Evolutionary conservation across 2,329 filamentous ascomycete genomes (phyloP).

Genomic region (Trichoderma polysporum): DNA sequence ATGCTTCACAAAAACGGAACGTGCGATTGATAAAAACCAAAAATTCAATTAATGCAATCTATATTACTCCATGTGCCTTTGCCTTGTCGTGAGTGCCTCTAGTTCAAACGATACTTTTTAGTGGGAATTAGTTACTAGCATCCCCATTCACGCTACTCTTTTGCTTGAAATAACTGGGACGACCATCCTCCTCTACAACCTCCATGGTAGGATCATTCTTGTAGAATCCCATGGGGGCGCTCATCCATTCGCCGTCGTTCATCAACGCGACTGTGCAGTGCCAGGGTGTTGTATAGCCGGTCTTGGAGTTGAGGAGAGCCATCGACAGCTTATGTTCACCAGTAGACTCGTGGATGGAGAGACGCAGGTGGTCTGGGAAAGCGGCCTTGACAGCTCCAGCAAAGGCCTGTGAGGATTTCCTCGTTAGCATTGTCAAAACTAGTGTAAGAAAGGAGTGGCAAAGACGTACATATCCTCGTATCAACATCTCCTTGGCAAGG

Average conservation of each 20-base stretch:
- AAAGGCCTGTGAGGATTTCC: constrained; percentile 44
- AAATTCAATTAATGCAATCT: not conserved
- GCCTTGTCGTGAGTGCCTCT: not conserved
- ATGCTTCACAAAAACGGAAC: not conserved
- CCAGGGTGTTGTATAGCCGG: constrained; percentile 53
- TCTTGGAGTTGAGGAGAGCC: constrained; percentile 45
- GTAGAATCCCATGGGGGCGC: constrained; percentile 43
- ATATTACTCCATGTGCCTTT: not conserved
- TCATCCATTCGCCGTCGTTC: constrained; percentile 42
- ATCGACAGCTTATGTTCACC: constrained; percentile 51
- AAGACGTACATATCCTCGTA: constrained; percentile 48
- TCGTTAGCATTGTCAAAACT: not conserved
- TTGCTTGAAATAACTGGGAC: constrained; percentile 51
- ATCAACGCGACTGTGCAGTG: constrained; percentile 47
- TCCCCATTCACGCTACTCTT: constrained; percentile 26
- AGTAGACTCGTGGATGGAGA: constrained; percentile 55
- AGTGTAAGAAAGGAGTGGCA: no score
- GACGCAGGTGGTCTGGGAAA: constrained; percentile 47
- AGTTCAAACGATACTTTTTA: not conserved
- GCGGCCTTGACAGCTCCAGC: constrained; percentile 47
- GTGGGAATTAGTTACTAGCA: not conserved
- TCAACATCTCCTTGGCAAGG: constrained; percentile 55
- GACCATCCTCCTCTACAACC: constrained; percentile 44
- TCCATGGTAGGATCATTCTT: constrained; percentile 42
- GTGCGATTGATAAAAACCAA: not conserved